phyloP scores from a whole-genome alignment of 192 early-diverging fungal species.

The Coemansia sp. region DNA sequence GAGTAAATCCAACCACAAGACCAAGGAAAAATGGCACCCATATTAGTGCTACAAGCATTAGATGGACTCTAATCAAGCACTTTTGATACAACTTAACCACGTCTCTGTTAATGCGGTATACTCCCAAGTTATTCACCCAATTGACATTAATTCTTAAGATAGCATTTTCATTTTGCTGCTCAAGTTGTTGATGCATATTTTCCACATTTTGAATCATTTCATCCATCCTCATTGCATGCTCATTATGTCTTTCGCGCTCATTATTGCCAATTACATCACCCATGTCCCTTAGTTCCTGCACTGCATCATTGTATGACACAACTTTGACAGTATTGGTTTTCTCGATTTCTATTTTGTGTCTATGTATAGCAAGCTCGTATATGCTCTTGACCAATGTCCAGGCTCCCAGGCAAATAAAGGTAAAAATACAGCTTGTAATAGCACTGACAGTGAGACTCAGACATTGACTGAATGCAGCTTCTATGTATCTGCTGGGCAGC shows the following conservation, averaged over 20 bases:
- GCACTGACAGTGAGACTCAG: neutral
- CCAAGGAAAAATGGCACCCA: conserved; percentile 5
- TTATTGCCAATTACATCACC: conserved; percentile 1
- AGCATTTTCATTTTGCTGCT: neutral
- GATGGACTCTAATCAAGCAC: neutral
- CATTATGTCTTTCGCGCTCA: neutral
- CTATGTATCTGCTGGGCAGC: neutral
- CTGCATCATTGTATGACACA: neutral
- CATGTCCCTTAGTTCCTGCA: neutral
- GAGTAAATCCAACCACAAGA: neutral
- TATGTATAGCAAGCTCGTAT: neutral
- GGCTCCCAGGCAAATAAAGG: neutral
- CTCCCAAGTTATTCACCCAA: neutral
- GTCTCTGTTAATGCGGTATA: neutral
- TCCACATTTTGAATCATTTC: too few species aligned
- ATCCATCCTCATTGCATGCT: neutral
- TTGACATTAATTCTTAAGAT: neutral
- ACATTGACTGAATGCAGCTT: neutral
- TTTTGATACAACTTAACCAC: conserved; percentile 5
- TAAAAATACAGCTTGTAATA: neutral
- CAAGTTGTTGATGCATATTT: neutral
- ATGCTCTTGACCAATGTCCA: neutral
- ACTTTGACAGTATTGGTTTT: neutral
- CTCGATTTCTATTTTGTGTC: neutral
- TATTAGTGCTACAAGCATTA: neutral